Conservation (phyloP, 2,329 filamentous ascomycete genomes). For the Aspergillus niger region DNA sequence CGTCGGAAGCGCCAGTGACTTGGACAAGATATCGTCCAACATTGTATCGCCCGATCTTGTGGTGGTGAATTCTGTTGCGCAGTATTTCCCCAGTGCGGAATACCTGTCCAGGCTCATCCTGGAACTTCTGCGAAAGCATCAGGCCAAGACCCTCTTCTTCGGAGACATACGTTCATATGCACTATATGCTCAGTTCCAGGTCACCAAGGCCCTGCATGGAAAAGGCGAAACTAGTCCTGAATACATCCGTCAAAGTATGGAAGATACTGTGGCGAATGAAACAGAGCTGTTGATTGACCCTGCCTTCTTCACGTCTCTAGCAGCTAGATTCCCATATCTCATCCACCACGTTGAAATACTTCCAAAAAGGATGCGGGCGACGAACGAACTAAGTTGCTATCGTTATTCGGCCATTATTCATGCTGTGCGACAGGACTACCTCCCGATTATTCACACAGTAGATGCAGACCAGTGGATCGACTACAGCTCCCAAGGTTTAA, state of each 20-base stretch:
- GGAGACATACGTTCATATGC: conserved; percentile 7
- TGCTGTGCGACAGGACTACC: neutral
- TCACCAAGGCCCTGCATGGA: conserved; percentile 7
- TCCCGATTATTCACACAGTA: neutral
- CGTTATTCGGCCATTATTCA: conserved; percentile 7
- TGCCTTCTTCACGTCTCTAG: neutral
- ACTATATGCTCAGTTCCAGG: conserved; percentile 7
- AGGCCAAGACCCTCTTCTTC: conserved; percentile 3
- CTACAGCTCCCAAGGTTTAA: neutral
- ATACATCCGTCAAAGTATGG: neutral
- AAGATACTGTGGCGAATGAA: neutral
- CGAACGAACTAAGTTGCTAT: conserved; percentile 9
- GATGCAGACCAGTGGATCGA: conserved; percentile 3
- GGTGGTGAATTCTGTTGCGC: conserved; percentile 9
- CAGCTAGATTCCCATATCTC: neutral
- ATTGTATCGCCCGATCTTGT: neutral
- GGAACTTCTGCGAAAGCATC: neutral
- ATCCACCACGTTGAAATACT: conserved; percentile 6
- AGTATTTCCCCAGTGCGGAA: conserved; percentile 5
- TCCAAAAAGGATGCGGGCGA: conserved; percentile 2
- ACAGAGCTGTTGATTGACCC: conserved; percentile 6
- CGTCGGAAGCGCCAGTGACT: conserved; percentile 3
- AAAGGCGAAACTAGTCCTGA: neutral
- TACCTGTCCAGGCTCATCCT: neutral
- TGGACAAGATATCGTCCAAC: neutral